Evolutionary conservation across 306 rosid species (phyloP), one percentile per base, ranked within the genome.

Genomic region (Dryas octopetala): DNA sequence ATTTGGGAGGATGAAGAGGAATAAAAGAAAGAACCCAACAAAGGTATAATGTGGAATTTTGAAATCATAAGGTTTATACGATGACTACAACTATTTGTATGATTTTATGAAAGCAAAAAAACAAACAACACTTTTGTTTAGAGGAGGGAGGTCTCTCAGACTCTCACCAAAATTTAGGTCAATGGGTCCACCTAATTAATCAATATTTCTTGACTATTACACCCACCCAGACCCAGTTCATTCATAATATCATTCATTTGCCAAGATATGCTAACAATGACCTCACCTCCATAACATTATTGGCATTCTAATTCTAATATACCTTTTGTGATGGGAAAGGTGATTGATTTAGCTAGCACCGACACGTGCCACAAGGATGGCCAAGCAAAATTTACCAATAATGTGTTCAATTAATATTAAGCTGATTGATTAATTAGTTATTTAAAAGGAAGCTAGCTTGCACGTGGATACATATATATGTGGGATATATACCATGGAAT

Each of bases 111-210:
- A 88, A 85, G 87, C 83, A 83, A 91, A 91, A 91, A 88, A 89
- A 63, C 49, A 63, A 32, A 85, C 85, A 84, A 87, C 73, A 78
- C 96, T 88, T 32, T 32, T 32, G 38, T 32, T 32, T 32, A 32
- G 38, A 28, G 38, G 38, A 32, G 38, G 38, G 38, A 32, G 38
- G 38, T 32, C 38, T 32, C 3, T 32, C 2, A 32, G 38, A 32
- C 38, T 32, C 3, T 32, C 38, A 32, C 38, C 38, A 32, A 32
- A 28, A 32, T 32, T 32, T 74, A 78, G 87, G 97, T 86, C 91
- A 88, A 88, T 86, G 96, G 89, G 91, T 83, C 96, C 89, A 86
- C 84, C 60, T 58, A 51, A 66, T 66, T 72, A 80, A 62, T 88
- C 86, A 88, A 82, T 53, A 67, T 86, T 77, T 74, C 76, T 79